phyloP scores from a whole-genome alignment of 208 protist genomes.

The Wallacemonas sp. region DNA sequence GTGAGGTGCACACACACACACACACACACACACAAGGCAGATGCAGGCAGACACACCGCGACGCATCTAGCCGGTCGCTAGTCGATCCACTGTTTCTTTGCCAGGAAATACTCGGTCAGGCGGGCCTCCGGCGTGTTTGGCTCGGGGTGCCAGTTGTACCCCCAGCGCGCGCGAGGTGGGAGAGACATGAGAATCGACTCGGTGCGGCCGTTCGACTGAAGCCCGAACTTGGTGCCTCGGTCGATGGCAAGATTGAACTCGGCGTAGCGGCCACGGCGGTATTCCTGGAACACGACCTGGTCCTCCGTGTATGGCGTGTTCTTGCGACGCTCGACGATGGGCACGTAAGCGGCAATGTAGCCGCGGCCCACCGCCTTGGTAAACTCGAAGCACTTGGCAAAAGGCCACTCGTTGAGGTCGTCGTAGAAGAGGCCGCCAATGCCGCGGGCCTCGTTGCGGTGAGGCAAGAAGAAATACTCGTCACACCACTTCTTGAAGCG shows the following conservation, averaged over 20 bases:
- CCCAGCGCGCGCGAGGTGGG: constrained; percentile 48
- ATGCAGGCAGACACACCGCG: too few relatives aligned
- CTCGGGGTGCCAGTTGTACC: constrained; percentile 36
- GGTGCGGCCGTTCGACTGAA: constrained; percentile 72
- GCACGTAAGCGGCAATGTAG: constrained; percentile 66
- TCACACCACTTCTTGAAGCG: constrained; percentile 82
- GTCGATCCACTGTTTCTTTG: constrained; percentile 25
- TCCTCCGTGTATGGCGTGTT: constrained; percentile 32
- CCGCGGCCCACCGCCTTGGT: constrained; percentile 35
- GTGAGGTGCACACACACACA: background rate
- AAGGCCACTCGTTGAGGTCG: constrained; percentile 52
- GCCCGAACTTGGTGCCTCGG: constrained; percentile 86
- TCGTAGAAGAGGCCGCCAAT: constrained; percentile 90
- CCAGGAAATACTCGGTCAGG: constrained; percentile 37
- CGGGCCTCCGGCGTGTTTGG: constrained; percentile 28
- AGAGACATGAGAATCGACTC: constrained; percentile 92
- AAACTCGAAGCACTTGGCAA: constrained; percentile 66
- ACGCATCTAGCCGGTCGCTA: too few relatives aligned
- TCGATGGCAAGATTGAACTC: constrained; percentile 80
- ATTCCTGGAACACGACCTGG: constrained; percentile 76
- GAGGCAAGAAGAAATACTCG: constrained; percentile 78
- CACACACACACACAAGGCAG: background rate
- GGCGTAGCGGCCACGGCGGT: constrained; percentile 79
- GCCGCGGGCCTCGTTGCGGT: constrained; percentile 77
- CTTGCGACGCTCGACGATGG: constrained; percentile 58